These are phyloP conservation scores for Penicillium thymicola DNA, from an alignment of 2,329 filamentous ascomycete genomes.

Conservation along the genomic window DNA sequence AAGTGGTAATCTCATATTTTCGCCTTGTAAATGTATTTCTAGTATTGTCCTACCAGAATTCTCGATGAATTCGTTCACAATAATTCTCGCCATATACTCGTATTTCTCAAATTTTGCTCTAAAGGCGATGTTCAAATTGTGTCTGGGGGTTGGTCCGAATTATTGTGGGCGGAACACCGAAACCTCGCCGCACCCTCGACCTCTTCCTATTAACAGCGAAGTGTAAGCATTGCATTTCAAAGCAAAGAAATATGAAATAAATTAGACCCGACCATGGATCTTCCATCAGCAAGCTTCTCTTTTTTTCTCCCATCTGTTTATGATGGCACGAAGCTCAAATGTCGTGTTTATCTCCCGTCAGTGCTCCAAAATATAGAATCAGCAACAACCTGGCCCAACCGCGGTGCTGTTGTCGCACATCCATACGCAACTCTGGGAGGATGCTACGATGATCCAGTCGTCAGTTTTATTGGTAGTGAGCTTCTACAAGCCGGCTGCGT, in stretches of 20 bases:
- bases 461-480: slow-evolving; percentile 62
- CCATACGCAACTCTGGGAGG: slow-evolving; percentile 89
- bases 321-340: slow-evolving; percentile 72
- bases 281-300: slow-evolving; percentile 44
- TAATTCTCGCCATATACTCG: not conserved
- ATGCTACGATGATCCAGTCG: slow-evolving; percentile 75
- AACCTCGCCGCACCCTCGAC: not conserved
- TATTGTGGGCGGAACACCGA: not conserved
- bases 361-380: slow-evolving; percentile 22
- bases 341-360: slow-evolving; percentile 74
- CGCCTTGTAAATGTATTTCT: not conserved
- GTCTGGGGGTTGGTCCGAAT: not conserved
- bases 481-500: slow-evolving; percentile 69
- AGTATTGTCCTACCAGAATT: not conserved
- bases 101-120: not conserved
- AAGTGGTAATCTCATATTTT: not conserved
- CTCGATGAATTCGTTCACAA: not conserved
- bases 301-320: slow-evolving; percentile 83
- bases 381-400: slow-evolving; percentile 35
- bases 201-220: not conserved
- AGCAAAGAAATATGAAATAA: not conserved
- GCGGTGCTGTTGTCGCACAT: slow-evolving; percentile 72
- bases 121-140: not conserved
- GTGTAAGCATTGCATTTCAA: not conserved
- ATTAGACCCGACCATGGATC: slow-evolving; percentile 38